Evolutionary conservation across 345 rosid genomes (phyloP).

Genomic region (Rhizophora apiculata): DNA sequence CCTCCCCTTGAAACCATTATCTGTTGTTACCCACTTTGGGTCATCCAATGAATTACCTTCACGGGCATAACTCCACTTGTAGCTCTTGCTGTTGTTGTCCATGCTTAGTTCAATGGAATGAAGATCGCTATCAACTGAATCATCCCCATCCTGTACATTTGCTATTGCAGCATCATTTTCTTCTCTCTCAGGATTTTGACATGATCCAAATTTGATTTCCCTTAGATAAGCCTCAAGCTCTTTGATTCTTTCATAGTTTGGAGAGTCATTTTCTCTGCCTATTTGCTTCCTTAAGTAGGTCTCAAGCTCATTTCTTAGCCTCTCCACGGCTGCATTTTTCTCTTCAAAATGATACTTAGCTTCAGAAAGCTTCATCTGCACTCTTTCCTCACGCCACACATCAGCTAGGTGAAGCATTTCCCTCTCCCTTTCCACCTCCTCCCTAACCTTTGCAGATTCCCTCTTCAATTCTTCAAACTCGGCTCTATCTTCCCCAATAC

Average conservation of each 20-base stretch:
- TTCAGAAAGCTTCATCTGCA: slow-evolving; percentile 92
- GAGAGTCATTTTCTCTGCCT: slow-evolving; percentile 35
- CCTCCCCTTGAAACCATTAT: slow-evolving; percentile 46
- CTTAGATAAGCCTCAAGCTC: slow-evolving; percentile 57
- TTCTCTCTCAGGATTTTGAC: slow-evolving; percentile 17
- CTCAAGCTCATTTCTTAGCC: slow-evolving; percentile 64
- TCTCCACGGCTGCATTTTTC: slow-evolving; percentile 74
- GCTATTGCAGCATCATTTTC: slow-evolving; percentile 17
- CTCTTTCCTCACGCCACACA: slow-evolving; percentile 86
- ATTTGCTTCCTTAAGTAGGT: slow-evolving; percentile 36
- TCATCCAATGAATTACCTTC: slow-evolving; percentile 35
- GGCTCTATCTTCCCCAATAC: slow-evolving; percentile 72
- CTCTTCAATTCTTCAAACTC: slow-evolving; percentile 54
- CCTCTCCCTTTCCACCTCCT: slow-evolving; percentile 91
- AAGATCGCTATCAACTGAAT: slow-evolving; percentile 73
- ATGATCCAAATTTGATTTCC: slow-evolving; percentile 26
- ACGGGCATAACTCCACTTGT: slow-evolving; percentile 74
- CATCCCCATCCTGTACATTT: slow-evolving; percentile 53
- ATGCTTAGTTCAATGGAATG: slow-evolving; percentile 90
- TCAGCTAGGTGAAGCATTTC: slow-evolving; percentile 95
- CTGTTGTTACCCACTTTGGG: slow-evolving; percentile 29
- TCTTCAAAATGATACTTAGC: slow-evolving; percentile 85
- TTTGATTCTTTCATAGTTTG: slow-evolving; percentile 37
- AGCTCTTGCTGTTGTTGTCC: slow-evolving; percentile 63
- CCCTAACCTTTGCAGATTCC: slow-evolving; percentile 54